Evolutionary conservation across 2,329 filamentous ascomycete genomes (phyloP).

Genomic region (Akanthomyces uredinophilus): DNA sequence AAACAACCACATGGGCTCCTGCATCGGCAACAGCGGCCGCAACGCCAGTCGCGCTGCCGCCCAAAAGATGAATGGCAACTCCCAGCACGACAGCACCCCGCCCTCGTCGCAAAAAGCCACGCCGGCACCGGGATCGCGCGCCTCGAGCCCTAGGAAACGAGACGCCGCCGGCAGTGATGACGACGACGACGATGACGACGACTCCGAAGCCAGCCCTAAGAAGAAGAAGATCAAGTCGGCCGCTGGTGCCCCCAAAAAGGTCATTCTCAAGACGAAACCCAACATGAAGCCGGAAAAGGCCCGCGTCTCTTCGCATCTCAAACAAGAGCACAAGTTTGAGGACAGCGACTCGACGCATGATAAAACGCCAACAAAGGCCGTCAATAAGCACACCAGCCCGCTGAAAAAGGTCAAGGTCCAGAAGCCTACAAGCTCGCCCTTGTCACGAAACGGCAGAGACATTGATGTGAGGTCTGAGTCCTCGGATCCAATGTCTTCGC

Average conservation of each 20-base stretch:
- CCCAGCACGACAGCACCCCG: slow-evolving; percentile 52
- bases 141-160: slow-evolving; percentile 51
- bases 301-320: slow-evolving; percentile 46
- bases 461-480: slow-evolving; percentile 52
- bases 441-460: slow-evolving; percentile 45
- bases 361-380: slow-evolving; percentile 31
- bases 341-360: slow-evolving; percentile 22
- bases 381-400: slow-evolving; percentile 34
- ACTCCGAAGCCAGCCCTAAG: slow-evolving; percentile 47
- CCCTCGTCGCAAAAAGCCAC: slow-evolving; percentile 60
- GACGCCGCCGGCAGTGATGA: slow-evolving; percentile 41
- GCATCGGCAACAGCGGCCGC: slow-evolving; percentile 60
- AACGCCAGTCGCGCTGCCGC: slow-evolving; percentile 58
- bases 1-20: slow-evolving; percentile 65
- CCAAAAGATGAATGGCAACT: slow-evolving; percentile 57
- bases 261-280: slow-evolving; percentile 50
- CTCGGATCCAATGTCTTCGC: slow-evolving; percentile 52
- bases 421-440: slow-evolving; percentile 45
- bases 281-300: slow-evolving; percentile 50
- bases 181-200: slow-evolving; percentile 49
- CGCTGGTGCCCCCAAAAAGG: slow-evolving; percentile 42
- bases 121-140: slow-evolving; percentile 49
- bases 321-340: slow-evolving; percentile 41
- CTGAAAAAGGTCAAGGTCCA: slow-evolving; percentile 39
- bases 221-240: slow-evolving; percentile 55